Evolutionary conservation across 345 rosid species (phyloP), one percentile per base, ranked within the genome.

Genomic region (Eucalyptus guilfoylei): DNA sequence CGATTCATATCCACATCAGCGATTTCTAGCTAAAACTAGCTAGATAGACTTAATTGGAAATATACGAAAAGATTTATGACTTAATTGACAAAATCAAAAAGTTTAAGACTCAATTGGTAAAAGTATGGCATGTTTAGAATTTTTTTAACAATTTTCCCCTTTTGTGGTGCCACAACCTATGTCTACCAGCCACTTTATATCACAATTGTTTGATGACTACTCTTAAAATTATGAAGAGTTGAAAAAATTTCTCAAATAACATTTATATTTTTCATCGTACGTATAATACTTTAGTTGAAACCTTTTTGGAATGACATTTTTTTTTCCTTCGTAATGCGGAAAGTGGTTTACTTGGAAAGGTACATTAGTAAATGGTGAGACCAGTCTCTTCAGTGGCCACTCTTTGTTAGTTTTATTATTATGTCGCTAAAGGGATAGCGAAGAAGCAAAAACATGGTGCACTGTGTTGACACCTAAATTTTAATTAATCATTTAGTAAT

Each of bases 1-100:
- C 2, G 2, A 13, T 48, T 1, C 6, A 48, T 13, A 13, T 13
- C 6, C 49, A 48, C 6, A 1, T 48, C 15, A 13, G 2, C 1
- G 6, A 48, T 48, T 48, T 48, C 49, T 1, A 2, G 49, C 15
- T 48, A 48, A 48, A 48, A 48, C 0, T 48, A 48, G 49, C 15
- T 48, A 48, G 6, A 48, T 48, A 48, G 49, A 48, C 15, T 48
- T 48, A 48, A 48, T 48, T 48, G 15, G 15, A 48, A 48, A 48
- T 48, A 48, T 48, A 48, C 15, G 1, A 48, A 48, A 48, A 13
- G 2, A 13, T 48, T 48, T 48, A 48, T 0, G 0, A 48, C 6
- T 48, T 2, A 13, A 48, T 13, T 48, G 49, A 48, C 49, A 48
- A 48, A 48, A 48, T 48, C 15, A 13, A 48, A 48, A 48, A 13